Evolutionary conservation across 225 moss, liverwort and hornwort species (phyloP).

Genomic region (Sphagnum contortum): DNA sequence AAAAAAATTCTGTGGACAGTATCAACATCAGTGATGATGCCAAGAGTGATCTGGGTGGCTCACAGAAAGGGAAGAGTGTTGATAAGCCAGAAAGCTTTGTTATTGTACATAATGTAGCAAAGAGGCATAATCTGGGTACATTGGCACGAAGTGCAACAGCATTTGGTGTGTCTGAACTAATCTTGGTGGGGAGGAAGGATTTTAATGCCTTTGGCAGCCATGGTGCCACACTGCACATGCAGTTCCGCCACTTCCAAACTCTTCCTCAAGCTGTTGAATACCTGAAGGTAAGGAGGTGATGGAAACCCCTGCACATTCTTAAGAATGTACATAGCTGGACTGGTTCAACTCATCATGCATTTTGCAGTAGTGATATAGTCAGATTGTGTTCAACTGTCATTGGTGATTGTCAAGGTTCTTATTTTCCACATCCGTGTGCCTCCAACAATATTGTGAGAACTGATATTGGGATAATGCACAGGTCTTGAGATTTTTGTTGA

Average conservation of each 20-base stretch:
- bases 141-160: conserved; percentile 93
- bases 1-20: conserved; percentile 4
- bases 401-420: too few species aligned
- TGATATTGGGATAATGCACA: too few species aligned
- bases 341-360: too few species aligned
- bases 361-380: too few species aligned
- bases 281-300: conserved; percentile 60
- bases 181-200: conserved; percentile 91
- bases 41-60: conserved; percentile 1
- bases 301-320: neutral
- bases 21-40: conserved; percentile 7
- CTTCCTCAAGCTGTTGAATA: conserved; percentile 70
- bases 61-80: conserved; percentile 7
- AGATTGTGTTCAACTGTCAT: too few species aligned
- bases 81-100: conserved; percentile 55
- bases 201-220: conserved; percentile 98
- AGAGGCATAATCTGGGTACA: conserved; percentile 96
- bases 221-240: conserved; percentile 83
- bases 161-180: conserved; percentile 82
- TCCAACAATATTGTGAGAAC: too few species aligned
- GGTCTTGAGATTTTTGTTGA: too few species aligned
- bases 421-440: too few species aligned
- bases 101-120: conserved; percentile 83
- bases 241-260: conserved; percentile 86
- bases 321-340: too few species aligned